Evolutionary conservation across 2,329 filamentous ascomycete genomes (phyloP), one percentile per base, ranked within the genome.

Genomic region (Sporothrix pallida): DNA sequence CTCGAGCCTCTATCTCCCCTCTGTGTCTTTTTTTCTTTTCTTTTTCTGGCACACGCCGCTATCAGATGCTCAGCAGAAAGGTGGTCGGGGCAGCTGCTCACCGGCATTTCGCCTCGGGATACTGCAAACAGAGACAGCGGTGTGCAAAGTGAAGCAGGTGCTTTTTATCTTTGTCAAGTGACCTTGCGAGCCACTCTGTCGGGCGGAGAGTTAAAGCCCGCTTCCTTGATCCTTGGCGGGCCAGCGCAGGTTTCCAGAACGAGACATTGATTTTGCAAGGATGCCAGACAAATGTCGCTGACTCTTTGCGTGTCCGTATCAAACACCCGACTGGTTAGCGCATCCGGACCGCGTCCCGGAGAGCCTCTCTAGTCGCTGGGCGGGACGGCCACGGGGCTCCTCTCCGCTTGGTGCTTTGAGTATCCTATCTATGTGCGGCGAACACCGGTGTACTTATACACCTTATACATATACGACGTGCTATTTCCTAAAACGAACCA

Each of bases 31-130:
- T 67, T 9, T 7, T 8, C 12, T 37, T n/a, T 15, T 42, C 42
- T 13, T 8, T 70, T 60, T 31, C 20, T 15, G 37, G 20, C 23
- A 13, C 44, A 50, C 56, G 20, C 20, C 17, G 31, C 68, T 26
- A 26, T 58, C 68, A 58, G 31, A 48, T 48, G 62, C 37, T 23
- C n/a, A 3, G 37, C 60, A 10, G 15, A 10, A 23, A 67, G n/a
- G 12, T 48, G n/a, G 42, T 17, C 7, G 15, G 20, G 42, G 42
- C n/a, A 58, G 37, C 48, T 23, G 13, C 56, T 63, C 70, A 71
- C 70, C 70, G 70, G 70, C 70, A 71, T 52, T 71, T 50, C 42
- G 15, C 42, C 56, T 62, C 44, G 56, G 54, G 10, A 20, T 17
- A 42, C 56, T 46, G 56, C 44, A 50, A 48, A 44, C 44, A n/a